Conservation (phyloP, 2,329 filamentous ascomycete species). For the Monosporascus sp. region DNA sequence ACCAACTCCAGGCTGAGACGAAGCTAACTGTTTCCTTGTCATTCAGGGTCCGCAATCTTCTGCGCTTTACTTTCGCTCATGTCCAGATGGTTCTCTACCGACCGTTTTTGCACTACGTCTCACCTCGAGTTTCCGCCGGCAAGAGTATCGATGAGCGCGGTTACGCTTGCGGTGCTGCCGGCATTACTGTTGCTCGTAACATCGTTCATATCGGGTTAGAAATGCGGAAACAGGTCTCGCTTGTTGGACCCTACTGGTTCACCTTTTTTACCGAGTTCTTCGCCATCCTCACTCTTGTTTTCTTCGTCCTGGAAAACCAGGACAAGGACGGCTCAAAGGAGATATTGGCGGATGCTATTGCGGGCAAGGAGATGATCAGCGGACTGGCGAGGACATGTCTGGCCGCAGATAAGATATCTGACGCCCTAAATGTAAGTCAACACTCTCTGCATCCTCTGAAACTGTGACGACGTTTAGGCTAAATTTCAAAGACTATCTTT, state of each 20-base stretch:
- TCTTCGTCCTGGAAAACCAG: conserved; percentile 75
- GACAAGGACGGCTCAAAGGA: conserved; percentile 70
- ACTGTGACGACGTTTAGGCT: conserved; percentile 10
- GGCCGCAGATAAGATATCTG: conserved; percentile 81
- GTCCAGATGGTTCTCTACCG: conserved; percentile 79
- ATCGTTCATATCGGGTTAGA: conserved; percentile 76
- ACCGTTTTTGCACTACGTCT: conserved; percentile 79
- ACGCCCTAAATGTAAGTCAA: conserved; percentile 63
- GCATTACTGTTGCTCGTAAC: conserved; percentile 60
- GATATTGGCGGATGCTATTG: conserved; percentile 76
- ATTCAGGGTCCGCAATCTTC: conserved; percentile 61
- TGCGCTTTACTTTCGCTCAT: conserved; percentile 76
- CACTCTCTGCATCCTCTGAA: conserved; percentile 7
- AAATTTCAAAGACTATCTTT: conserved; percentile 61
- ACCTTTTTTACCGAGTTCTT: conserved; percentile 82
- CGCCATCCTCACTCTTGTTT: conserved; percentile 71
- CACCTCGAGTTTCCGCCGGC: conserved; percentile 52
- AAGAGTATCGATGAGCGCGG: conserved; percentile 67
- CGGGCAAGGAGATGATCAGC: conserved; percentile 77
- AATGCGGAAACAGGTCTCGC: conserved; percentile 66
- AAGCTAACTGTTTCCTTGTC: conserved; percentile 12
- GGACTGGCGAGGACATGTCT: conserved; percentile 77
- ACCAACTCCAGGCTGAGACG: not conserved
- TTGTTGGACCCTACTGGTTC: conserved; percentile 85
- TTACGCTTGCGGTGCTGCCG: conserved; percentile 65